A percentile compares a stretch with the other conserved stretches of the same genome.
Conservation (phyloP, 1,284 basidiomycete genomes). For the Rhodofomes roseus region DNA sequence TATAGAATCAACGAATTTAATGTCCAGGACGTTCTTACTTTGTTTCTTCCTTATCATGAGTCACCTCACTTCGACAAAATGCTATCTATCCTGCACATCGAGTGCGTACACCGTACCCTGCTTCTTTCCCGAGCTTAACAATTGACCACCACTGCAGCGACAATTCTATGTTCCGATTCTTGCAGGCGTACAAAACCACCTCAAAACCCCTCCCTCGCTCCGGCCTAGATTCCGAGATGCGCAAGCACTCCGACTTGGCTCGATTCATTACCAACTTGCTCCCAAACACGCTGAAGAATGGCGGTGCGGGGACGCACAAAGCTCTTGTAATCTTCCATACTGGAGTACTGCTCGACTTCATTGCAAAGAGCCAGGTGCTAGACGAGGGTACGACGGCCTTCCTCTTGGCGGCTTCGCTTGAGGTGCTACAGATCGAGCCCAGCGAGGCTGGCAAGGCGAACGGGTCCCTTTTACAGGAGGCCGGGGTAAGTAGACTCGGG, state of each 20-base stretch:
- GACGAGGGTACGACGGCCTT: slow-evolving; percentile 63
- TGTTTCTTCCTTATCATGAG: slow-evolving; percentile 94
- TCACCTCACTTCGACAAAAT: slow-evolving; percentile 95
- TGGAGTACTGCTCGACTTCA: slow-evolving; percentile 77
- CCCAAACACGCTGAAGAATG: slow-evolving; percentile 50
- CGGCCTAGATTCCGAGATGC: slow-evolving; percentile 73
- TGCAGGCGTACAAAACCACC: slow-evolving; percentile 74
- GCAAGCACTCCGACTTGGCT: slow-evolving; percentile 63
- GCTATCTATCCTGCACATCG: slow-evolving; percentile 80
- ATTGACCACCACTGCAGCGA: slow-evolving; percentile 25
- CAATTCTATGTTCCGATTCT: slow-evolving; percentile 58
- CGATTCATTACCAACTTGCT: slow-evolving; percentile 68
- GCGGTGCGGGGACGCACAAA: slow-evolving; percentile 53
- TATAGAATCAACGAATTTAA: slow-evolving; percentile 92
- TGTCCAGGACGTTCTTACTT: slow-evolving; percentile 69
- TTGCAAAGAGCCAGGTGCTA: slow-evolving; percentile 52
- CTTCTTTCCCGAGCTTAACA: slow-evolving; percentile 2
- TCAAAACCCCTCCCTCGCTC: slow-evolving; percentile 68
- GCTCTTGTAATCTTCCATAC: slow-evolving; percentile 84
- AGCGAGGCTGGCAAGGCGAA: slow-evolving; percentile 13
- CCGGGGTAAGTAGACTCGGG: slow-evolving; percentile 40
- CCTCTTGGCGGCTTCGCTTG: slow-evolving; percentile 57
- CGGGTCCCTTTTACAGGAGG: slow-evolving; percentile 38
- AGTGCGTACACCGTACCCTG: slow-evolving; percentile 38
- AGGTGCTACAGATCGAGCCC: slow-evolving; percentile 44